These are phyloP conservation scores for Rhizophora apiculata DNA, from an alignment of 345 rosid genomes.

Conservation along the genomic window DNA sequence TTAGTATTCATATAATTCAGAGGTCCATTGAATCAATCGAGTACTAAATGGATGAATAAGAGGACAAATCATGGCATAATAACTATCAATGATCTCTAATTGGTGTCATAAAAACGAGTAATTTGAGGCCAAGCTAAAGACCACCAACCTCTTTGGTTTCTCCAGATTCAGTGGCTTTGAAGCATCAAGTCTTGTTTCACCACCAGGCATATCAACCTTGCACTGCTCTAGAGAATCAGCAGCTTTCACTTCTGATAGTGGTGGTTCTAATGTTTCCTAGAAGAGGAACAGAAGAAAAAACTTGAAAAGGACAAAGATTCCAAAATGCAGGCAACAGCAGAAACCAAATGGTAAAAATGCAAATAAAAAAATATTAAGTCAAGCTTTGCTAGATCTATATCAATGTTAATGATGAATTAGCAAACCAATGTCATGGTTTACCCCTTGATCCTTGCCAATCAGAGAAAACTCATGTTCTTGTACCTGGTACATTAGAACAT, in stretches of 20 bases:
- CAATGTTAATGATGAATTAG: too few species aligned
- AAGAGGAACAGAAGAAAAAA: background rate
- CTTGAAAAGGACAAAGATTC: too few species aligned
- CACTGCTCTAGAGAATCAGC: background rate
- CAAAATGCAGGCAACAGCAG: too few species aligned
- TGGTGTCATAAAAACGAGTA: background rate
- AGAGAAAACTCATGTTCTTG: too few species aligned
- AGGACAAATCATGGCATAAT: too few species aligned
- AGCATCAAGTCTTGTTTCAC: constrained; percentile 8
- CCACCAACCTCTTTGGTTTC: constrained; percentile 46
- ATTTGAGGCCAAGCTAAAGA: background rate
- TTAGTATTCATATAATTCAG: background rate
- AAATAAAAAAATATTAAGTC: too few species aligned
- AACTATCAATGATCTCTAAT: background rate
- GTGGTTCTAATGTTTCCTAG: constrained; percentile 23
- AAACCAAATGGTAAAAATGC: too few species aligned
- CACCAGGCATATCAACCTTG: constrained; percentile 12
- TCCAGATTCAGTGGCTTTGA: constrained; percentile 21
- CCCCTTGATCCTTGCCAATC: too few species aligned
- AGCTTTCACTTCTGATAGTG: constrained; percentile 14
- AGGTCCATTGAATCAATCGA: background rate
- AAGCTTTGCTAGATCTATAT: too few species aligned
- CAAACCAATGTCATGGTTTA: too few species aligned
- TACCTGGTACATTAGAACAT: too few species aligned
- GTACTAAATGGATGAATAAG: too few species aligned